Evolutionary conservation across 768 basidiomycete species (phyloP), one percentile per base, ranked within the genome.

Genomic region (Naganishia vaughanmartiniae): DNA sequence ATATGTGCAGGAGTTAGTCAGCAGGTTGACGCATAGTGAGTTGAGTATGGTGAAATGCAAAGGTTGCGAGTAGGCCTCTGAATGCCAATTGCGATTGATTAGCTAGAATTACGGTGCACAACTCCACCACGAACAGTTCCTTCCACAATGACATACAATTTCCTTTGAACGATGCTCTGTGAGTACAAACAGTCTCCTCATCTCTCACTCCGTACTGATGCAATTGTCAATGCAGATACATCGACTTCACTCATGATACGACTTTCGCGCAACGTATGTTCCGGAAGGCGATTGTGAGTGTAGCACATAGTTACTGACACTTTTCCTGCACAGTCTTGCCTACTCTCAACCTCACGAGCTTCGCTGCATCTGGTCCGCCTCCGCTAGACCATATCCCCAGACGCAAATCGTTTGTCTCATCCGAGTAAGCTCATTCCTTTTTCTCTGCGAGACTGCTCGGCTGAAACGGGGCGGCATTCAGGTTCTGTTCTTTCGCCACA

Each of bases 101-200:
- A 81, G 80, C 78, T 54, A 76, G 78, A 39, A 48, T 81, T 46
- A 79, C 77, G 36, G 73, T 77, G 36, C 79, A 79, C 83, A 89
- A 92, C 77, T 88, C 90, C 19, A 90, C 90, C 0, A 93, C 91
- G 5, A 97, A 97, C 76, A 83, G 88, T 14, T 92, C 92, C 0
- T 84, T 93, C 65, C 85, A 93, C 72, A 85, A 89, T 70, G 87
- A 78, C 60, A 42, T 78, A 4, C 78, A 79, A 24, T 80, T 81
- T 71, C 79, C 81, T 2, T 65, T 80, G 45, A 70, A 77, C 26
- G 73, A 81, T 67, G 66, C 74, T 17, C 33, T 77, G 76, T 80
- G 51, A 75, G 79, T 66, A 33, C 30, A 11, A 42, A 53, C 15
- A 11, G 15, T 15, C 42, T 26, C 17, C n/a, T 34, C 24, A 15